Evolutionary conservation across 805 yeast genomes (phyloP), one percentile per base, ranked within the genome.

Genomic region (Starmera amethionina): DNA sequence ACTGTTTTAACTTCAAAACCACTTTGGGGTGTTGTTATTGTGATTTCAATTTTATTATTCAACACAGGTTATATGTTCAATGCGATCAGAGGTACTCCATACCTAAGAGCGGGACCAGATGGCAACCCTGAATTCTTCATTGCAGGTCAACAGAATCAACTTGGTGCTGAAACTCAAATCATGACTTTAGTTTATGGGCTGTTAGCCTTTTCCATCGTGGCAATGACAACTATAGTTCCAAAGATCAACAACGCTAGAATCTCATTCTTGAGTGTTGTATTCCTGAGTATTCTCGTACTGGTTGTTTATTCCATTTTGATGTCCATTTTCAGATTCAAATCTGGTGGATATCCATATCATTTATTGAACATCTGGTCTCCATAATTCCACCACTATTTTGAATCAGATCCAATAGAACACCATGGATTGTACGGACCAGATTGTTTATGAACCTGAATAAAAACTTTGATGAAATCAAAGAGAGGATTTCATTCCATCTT

Each of bases 31-130:
- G 73, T 77, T 2, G 35, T 73, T 10, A 71, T 84, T 4, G 66
- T 84, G n/a, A 64, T 82, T 42, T 50, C 73, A 15, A 72, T 85
- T 31, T 65, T 89, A 44, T 63, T 88, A 49, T 84, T 89, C 68
- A 77, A 75, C 37, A 69, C 90, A 8, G 98, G 98, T 14, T 83
- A 88, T 63, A 93, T 93, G 98, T 93, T 78, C 72, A 89, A 87
- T 59, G 73, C 75, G 49, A 93, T 93, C 46, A 77, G 97, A 60
- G 73, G 73, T 32, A 58, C 66, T 22, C 72, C 62, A 36, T 84
- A 80, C 55, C 67, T 80, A 34, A 70, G 71, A 47, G 68, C 65
- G 30, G 60, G 56, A 19, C 52, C 47, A 8, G 48, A 55, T 34
- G 72, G 71, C 18, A 50, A 50, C 8, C 52, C 62, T 13, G 67